Conservation (phyloP, 495 filamentous ascomycete species). For the Tuber aestivum region DNA sequence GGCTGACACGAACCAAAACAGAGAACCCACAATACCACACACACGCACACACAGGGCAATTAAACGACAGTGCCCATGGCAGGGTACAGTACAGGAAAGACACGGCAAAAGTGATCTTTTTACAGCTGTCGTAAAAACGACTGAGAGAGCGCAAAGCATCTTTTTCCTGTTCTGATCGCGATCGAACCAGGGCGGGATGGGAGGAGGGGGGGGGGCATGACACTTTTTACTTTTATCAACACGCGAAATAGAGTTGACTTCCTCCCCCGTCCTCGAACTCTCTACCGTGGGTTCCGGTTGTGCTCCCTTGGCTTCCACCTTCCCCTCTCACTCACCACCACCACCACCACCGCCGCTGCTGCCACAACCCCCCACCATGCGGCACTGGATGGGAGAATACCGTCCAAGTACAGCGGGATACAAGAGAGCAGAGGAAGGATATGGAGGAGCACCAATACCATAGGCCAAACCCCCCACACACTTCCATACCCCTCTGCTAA, state of each 20-base stretch:
- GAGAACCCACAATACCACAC: slow-evolving; percentile 5
- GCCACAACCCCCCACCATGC: background rate
- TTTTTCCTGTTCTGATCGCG: background rate
- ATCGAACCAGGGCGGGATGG: background rate
- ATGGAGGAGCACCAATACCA: background rate
- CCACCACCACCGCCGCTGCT: background rate
- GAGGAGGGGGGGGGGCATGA: background rate
- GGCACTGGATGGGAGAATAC: background rate
- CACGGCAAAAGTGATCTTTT: background rate
- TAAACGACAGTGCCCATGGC: background rate
- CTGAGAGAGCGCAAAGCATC: background rate
- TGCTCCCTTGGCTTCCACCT: background rate
- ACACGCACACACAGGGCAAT: background rate
- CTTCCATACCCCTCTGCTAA: background rate
- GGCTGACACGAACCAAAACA: slow-evolving; percentile 5
- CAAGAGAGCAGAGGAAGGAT: background rate
- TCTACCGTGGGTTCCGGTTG: background rate
- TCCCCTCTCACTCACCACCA: too few relatives aligned
- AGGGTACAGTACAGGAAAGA: background rate
- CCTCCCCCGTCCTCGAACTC: background rate
- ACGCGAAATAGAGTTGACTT: slow-evolving; percentile 4
- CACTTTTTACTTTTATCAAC: background rate
- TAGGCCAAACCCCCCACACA: background rate
- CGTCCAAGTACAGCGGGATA: background rate
- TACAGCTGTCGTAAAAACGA: background rate